A percentile compares a stretch with the other conserved stretches of the same genome.
Evolutionary conservation across 805 yeast genomes (phyloP).

Genomic region (Yamadazyma kitorensis): DNA sequence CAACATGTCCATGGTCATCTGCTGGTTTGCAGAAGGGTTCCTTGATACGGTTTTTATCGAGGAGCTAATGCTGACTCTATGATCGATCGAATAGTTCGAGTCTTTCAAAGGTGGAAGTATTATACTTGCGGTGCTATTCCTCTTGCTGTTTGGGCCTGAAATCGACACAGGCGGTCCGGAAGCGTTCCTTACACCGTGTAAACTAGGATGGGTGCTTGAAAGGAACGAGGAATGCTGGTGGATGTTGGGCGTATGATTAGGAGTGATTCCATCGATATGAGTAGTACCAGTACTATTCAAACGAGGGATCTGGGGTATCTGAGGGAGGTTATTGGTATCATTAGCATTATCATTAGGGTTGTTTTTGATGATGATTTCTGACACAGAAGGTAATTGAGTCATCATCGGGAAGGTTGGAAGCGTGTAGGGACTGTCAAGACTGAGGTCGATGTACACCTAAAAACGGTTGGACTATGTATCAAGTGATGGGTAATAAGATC

Average conservation of each 20-base stretch:
- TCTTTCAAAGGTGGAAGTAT: constrained; percentile 5
- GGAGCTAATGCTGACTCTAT: constrained; percentile 7
- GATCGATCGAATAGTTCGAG: constrained; percentile 10
- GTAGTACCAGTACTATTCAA: too few species aligned
- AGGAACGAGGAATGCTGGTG: too few species aligned
- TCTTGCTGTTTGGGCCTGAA: too few species aligned
- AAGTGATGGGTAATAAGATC: too few species aligned
- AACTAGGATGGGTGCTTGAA: too few species aligned
- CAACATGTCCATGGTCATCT: constrained; percentile 2
- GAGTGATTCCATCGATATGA: too few species aligned
- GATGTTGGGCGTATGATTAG: too few species aligned
- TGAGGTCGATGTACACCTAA: neutral
- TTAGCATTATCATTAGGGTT: too few species aligned
- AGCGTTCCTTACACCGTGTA: too few species aligned
- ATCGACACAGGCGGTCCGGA: too few species aligned
- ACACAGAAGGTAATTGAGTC: constrained; percentile 14
- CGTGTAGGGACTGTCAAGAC: neutral
- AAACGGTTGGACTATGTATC: neutral
- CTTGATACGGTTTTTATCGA: constrained; percentile 8
- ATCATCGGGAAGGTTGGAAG: constrained; percentile 2
- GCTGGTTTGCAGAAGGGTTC: constrained; percentile 6
- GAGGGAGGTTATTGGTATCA: constrained; percentile 1
- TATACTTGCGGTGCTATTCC: too few species aligned
- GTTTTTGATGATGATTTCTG: constrained; percentile 10
- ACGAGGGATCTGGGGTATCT: neutral